Evolutionary conservation across 2,329 filamentous ascomycete species (phyloP).

Genomic region (Decorospora gaudefroyi): DNA sequence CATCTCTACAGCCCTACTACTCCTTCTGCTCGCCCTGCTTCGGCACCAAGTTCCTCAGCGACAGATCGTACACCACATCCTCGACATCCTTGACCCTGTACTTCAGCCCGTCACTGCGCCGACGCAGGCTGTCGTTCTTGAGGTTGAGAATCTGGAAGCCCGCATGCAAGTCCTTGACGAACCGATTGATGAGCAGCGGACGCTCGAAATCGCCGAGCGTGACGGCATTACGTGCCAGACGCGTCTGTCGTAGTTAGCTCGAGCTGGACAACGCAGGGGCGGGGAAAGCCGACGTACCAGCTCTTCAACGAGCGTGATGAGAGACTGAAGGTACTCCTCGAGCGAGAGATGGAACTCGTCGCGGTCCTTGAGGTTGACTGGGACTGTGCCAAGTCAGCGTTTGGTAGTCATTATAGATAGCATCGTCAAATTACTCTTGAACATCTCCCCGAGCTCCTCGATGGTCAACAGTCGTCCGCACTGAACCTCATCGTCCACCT

Average conservation of each 20-base stretch:
- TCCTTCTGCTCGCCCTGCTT: constrained; percentile 30
- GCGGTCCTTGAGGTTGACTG: constrained; percentile 84
- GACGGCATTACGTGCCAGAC: constrained; percentile 91
- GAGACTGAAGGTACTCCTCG: constrained; percentile 90
- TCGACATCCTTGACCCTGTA: constrained; percentile 98
- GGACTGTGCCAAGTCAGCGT: constrained; percentile 61
- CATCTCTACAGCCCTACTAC: background rate
- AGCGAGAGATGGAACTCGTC: constrained; percentile 95
- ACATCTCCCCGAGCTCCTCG: constrained; percentile 79
- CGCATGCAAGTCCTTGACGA: constrained; percentile 93
- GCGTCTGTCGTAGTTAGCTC: constrained; percentile 56
- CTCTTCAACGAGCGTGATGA: constrained; percentile 88
- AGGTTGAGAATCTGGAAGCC: constrained; percentile 97
- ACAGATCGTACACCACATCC: constrained; percentile 96
- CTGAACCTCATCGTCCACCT: constrained; percentile 57
- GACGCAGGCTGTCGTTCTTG: constrained; percentile 90
- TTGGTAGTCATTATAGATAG: constrained; percentile 2
- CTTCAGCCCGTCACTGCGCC: constrained; percentile 90
- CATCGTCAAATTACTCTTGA: constrained; percentile 63
- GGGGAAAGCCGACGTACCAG: constrained; percentile 56
- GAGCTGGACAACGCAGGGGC: too few species aligned
- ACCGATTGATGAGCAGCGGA: constrained; percentile 84
- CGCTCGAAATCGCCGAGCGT: constrained; percentile 86
- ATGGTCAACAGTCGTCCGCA: constrained; percentile 75
- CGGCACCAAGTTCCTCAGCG: constrained; percentile 75